Evolutionary conservation across 2,329 filamentous ascomycete species (phyloP), one percentile per base, ranked within the genome.

Genomic region (Phyllosticta citriasiana): DNA sequence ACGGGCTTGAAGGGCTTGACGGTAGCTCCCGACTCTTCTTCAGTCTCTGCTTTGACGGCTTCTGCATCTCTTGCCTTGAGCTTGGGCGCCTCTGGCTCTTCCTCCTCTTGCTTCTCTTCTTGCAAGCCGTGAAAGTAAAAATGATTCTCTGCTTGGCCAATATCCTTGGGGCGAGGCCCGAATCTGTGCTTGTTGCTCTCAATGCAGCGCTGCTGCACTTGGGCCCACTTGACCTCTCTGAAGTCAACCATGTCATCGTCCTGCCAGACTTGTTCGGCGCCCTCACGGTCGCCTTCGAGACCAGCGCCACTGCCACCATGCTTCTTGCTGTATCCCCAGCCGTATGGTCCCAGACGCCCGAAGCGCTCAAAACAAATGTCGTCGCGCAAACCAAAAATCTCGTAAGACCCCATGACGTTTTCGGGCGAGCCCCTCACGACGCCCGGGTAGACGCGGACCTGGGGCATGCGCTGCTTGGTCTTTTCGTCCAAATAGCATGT

Each of bases 301-400:
- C 90, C 92, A n/a, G 89, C 86, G 4, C 93, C 91, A 26, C 88
- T 85, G 1, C 93, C 93, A 12, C 93, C 93, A 65, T 82, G 85
- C 62, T 85, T 85, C 35, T 82, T 78, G 33, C 88, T 89, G 72
- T 97, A 97, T 8, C 93, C 93, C 64, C 91, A 84, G 0, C 93
- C 93, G 67, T 99, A 99, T 0, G 93, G 89, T 0, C 90, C 92
- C 30, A 94, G 84, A 65, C 91, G 84, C 2, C 93, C 93, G 71
- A 89, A 96, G 1, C 94, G 83, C 67, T 99, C 94, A 70, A 96
- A 97, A 76, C 94, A 99, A 55, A 97, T 84, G 68, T 96, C 88
- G 66, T 95, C 84, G 19, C 88, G 84, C 40, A 97, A 77, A 0
- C 86, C 87, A 12, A 97, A 75, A 51, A 93, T 73, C 9, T 91